phyloP scores from a whole-genome alignment of 768 basidiomycete species.

The Rhizopogon vinicolor region DNA sequence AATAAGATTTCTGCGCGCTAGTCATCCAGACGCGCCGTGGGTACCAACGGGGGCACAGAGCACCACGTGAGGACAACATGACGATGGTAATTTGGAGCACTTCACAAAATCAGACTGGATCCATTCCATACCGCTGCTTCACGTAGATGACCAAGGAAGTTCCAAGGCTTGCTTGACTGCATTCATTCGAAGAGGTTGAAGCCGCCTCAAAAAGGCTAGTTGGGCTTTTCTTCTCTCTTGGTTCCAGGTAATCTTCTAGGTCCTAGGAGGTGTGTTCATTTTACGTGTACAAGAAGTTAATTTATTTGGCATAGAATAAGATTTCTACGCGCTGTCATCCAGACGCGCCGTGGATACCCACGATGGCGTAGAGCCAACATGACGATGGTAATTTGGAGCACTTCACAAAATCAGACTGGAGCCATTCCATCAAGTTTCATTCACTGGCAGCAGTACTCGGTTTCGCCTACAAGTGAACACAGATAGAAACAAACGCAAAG shows the following conservation, averaged over 20 bases:
- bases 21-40: conserved; percentile 54
- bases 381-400: conserved; percentile 30
- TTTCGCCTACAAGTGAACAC: too few relatives aligned
- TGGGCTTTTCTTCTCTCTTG: too few relatives aligned
- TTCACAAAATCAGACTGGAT: background rate
- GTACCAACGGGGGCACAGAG: conserved; percentile 63
- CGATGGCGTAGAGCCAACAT: conserved; percentile 46
- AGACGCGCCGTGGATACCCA: conserved; percentile 61
- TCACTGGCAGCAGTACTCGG: conserved; percentile 39
- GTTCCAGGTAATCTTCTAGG: too few relatives aligned
- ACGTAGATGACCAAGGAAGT: too few relatives aligned
- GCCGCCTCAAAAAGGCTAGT: too few relatives aligned
- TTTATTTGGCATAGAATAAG: background rate
- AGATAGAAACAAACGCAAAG: too few relatives aligned
- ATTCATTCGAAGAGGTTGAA: too few relatives aligned
- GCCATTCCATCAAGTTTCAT: background rate
- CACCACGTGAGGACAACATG: conserved; percentile 30
- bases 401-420: background rate
- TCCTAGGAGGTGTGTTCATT: too few relatives aligned
- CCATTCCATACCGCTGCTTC: too few relatives aligned
- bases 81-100: conserved; percentile 30
- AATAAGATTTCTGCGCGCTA: conserved; percentile 48
- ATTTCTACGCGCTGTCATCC: conserved; percentile 59
- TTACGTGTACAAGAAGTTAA: too few relatives aligned
- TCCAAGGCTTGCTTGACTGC: too few relatives aligned